A percentile compares a stretch with the other conserved stretches of the same genome.
These are phyloP conservation scores for Centrapalus pauciflorus DNA, from an alignment of 129 eudicot species.

Conservation along the genomic window DNA sequence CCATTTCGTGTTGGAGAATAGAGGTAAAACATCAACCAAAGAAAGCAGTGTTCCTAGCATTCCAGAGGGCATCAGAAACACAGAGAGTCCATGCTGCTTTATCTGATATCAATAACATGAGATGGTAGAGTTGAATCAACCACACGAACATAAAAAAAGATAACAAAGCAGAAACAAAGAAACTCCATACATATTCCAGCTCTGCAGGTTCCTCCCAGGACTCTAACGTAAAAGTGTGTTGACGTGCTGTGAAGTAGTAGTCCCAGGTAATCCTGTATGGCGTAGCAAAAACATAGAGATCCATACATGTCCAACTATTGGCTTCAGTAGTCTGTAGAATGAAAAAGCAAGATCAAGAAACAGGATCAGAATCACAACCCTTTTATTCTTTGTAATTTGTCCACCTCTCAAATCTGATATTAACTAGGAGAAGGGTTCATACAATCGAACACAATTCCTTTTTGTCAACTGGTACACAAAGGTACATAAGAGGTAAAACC, in stretches of 20 bases:
- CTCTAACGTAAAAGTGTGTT: slow-evolving; percentile 60
- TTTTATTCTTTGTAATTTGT: neutral
- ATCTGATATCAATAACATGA: slow-evolving; percentile 46
- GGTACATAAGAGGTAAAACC: neutral
- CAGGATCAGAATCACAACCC: neutral
- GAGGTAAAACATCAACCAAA: slow-evolving; percentile 86
- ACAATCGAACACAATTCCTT: neutral
- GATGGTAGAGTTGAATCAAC: slow-evolving; percentile 5
- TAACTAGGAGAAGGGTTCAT: neutral
- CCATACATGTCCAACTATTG: slow-evolving; percentile 98
- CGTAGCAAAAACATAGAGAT: slow-evolving; percentile 95
- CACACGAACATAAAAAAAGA: neutral
- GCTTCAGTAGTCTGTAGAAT: slow-evolving; percentile 71
- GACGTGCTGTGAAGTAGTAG: slow-evolving; percentile 75
- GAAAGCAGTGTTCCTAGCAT: slow-evolving; percentile 95
- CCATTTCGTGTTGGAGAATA: slow-evolving; percentile 84
- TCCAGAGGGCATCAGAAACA: slow-evolving; percentile 98
- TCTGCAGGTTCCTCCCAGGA: slow-evolving; percentile 99
- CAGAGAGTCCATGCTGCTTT: slow-evolving; percentile 93
- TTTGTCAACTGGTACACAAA: neutral
- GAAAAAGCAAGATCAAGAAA: slow-evolving; percentile 9
- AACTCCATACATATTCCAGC: slow-evolving; percentile 88
- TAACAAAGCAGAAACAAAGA: neutral
- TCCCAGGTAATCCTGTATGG: slow-evolving; percentile 98
- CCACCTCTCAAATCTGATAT: neutral